Base-by-base conservation (phyloP, 192 early-diverging fungal genomes). In the Linnemannia hyalina region DNA sequence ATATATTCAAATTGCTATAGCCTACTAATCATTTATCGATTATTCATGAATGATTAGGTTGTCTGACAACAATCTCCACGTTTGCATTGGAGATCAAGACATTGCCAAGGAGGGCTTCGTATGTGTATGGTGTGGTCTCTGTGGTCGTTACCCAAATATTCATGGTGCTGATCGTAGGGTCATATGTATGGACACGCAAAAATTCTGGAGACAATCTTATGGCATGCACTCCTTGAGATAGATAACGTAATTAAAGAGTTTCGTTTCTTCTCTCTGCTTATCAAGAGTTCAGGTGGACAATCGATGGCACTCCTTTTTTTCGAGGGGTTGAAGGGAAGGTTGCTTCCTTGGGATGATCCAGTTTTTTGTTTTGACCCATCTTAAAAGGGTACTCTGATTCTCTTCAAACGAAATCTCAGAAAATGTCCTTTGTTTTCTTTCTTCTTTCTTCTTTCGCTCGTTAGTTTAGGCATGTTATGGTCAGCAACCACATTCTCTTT, bases 161-260 rank as follows among this genome's bases (percentile, higher is more conserved):
- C 7, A 88, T 89, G 90, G 81, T 89, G 71, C 20, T 89, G 23
- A 79, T 91, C n/a, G 69, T 91, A 26, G 90, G 90, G 0, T 77
- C 88, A 1, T 91, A 80, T 73, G 71, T 89, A 4, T 91, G 90
- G 90, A 87, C 88, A 38, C 83, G 78, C n/a, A 74, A 15, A 23
- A 63, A 29, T 29, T 15, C 60, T 29, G 26, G 2, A 32, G 29
- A 65, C 2, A 35, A 23, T 29, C 10, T 23, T 10, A 15, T 65
- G 29, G 60, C 29, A 32, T 65, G 60, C 60, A 32, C 60, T 65
- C 29, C n/a, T 65, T 65, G 32, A 65, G 29, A 10, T 29, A 13
- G 60, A 65, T 65, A 32, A 15, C 60, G 60, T 65, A 32, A 65
- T 65, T n/a, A 65, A 65, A 32, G 60, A 11, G 60, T 13, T 40